Conservation (phyloP, 305 asterid genomes). For the Fraxinus nigra region DNA sequence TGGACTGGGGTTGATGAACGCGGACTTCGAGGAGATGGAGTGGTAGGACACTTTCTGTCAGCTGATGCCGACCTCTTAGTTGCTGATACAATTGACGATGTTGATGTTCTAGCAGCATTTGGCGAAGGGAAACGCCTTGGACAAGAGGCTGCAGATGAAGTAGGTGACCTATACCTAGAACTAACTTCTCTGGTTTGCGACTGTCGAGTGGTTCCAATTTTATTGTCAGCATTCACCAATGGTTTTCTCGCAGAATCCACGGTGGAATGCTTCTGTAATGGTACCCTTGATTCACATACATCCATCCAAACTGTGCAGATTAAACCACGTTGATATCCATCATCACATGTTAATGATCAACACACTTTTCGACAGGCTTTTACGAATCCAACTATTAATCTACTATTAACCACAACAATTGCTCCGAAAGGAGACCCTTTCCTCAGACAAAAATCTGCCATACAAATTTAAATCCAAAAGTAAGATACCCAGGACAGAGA, state of each 20-base stretch:
- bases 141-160: conserved; percentile 38
- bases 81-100: conserved; percentile 31
- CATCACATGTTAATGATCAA: conserved; percentile 21
- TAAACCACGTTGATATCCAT: conserved; percentile 36
- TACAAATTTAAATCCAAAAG: conserved; percentile 23
- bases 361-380: conserved; percentile 17
- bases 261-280: conserved; percentile 33
- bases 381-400: conserved; percentile 12
- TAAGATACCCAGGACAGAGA: conserved; percentile 28
- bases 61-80: conserved; percentile 72
- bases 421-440: conserved; percentile 20
- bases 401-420: conserved; percentile 4
- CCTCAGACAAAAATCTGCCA: conserved; percentile 37
- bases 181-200: conserved; percentile 43
- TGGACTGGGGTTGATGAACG: conserved; percentile 60
- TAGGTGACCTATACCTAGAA: conserved; percentile 49
- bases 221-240: conserved; percentile 32
- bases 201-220: conserved; percentile 33
- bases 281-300: conserved; percentile 32
- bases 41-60: conserved; percentile 65
- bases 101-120: conserved; percentile 33
- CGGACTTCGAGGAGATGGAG: conserved; percentile 48
- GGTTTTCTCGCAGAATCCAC: conserved; percentile 33
- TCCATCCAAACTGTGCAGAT: conserved; percentile 41
- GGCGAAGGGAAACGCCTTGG: conserved; percentile 75